Percentiles rank a stretch among this genome's conserved stretches.
phyloP scores from a whole-genome alignment of 305 asterid species.

The Solanum hybrid region DNA sequence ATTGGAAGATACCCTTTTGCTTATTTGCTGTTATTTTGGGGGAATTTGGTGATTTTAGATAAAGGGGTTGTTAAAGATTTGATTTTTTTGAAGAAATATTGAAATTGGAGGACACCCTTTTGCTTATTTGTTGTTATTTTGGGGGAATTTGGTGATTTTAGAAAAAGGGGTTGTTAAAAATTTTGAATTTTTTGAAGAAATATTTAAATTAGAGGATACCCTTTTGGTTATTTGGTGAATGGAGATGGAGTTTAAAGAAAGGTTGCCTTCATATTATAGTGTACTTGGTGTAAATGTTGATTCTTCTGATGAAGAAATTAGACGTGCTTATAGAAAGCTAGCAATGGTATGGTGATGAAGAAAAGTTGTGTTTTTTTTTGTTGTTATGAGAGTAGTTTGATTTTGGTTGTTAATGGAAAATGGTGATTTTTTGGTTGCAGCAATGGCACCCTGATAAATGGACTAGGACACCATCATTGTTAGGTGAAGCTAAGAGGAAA shows the following conservation, averaged over 20 bases:
- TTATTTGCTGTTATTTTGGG: background rate
- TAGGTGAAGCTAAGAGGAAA: constrained; percentile 57
- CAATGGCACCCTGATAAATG: constrained; percentile 97
- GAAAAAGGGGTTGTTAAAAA: background rate
- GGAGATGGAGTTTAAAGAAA: constrained; percentile 10
- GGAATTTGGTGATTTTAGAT: background rate
- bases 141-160: background rate
- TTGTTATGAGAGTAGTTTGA: background rate
- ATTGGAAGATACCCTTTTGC: background rate
- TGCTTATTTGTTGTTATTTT: background rate
- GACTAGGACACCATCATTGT: constrained; percentile 37
- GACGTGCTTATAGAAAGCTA: constrained; percentile 28
- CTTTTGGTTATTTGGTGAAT: background rate
- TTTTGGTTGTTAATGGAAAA: background rate
- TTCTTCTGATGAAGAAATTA: constrained; percentile 32
- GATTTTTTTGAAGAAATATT: background rate
- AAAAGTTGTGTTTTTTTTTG: background rate
- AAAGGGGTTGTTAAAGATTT: background rate
- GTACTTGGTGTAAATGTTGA: constrained; percentile 20
- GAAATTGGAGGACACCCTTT: background rate
- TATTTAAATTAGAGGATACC: background rate
- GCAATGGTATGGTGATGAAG: constrained; percentile 27
- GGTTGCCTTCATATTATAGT: constrained; percentile 19
- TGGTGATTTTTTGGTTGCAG: constrained; percentile 27
- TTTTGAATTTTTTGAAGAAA: background rate